These are phyloP conservation scores for Fusarium longipes DNA, from an alignment of 2,329 filamentous ascomycete species.

Conservation along the genomic window DNA sequence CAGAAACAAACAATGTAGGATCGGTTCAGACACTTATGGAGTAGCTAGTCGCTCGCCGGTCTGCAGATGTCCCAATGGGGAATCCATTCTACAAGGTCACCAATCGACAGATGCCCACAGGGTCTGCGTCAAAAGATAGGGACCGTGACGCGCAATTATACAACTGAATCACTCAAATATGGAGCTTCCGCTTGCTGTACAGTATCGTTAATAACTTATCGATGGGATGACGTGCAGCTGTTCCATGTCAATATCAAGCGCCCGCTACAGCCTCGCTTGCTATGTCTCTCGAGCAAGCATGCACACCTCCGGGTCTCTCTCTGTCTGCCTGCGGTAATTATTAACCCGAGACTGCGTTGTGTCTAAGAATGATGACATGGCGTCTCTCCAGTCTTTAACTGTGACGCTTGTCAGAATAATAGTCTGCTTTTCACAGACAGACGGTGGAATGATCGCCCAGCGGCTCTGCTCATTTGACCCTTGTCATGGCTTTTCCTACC, in stretches of 20 bases:
- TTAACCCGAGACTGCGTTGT: constrained; percentile 18
- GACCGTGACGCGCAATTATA: constrained; percentile 17
- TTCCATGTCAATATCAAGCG: constrained; percentile 33
- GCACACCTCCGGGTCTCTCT: background rate
- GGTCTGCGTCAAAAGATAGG: constrained; percentile 28
- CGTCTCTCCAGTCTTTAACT: constrained; percentile 14
- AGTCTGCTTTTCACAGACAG: constrained; percentile 4
- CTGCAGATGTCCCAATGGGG: constrained; percentile 45
- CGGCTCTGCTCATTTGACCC: constrained; percentile 36
- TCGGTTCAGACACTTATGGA: constrained; percentile 36
- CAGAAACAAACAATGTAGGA: constrained; percentile 41
- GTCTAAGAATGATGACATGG: constrained; percentile 33
- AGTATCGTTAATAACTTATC: constrained; percentile 15
- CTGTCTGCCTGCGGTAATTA: constrained; percentile 35
- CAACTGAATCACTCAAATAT: constrained; percentile 22
- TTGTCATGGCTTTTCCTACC: constrained; percentile 20
- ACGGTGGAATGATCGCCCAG: constrained; percentile 26
- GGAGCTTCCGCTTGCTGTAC: constrained; percentile 25
- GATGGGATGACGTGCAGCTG: constrained; percentile 36
- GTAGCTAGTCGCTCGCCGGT: constrained; percentile 35
- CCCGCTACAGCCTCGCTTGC: constrained; percentile 5
- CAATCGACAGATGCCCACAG: constrained; percentile 21
- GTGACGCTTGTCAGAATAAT: constrained; percentile 15
- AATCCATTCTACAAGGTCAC: constrained; percentile 25
- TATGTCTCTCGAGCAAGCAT: constrained; percentile 16